These are phyloP conservation scores for Russula sp. DNA, from an alignment of 768 basidiomycete species.

Conservation along the genomic window DNA sequence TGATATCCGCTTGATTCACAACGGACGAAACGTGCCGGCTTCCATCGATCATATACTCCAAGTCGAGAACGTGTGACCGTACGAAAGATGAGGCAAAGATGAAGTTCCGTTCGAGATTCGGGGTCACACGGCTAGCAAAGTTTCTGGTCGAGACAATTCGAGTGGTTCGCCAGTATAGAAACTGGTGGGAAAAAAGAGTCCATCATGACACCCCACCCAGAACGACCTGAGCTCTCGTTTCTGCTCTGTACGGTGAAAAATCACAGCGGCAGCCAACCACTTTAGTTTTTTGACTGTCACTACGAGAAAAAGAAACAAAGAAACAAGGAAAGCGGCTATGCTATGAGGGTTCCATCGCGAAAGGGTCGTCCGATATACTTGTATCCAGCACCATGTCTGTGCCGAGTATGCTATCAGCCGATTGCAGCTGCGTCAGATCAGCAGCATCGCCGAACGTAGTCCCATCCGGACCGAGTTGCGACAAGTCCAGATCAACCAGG, in stretches of 20 bases:
- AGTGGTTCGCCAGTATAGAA: not conserved
- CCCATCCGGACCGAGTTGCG: conserved; percentile 63
- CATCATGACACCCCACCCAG: not conserved
- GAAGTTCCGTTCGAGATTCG: not conserved
- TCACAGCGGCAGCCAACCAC: not conserved
- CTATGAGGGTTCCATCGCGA: conserved; percentile 36
- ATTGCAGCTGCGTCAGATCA: conserved; percentile 57
- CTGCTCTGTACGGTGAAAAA: not conserved
- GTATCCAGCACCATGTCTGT: conserved; percentile 55
- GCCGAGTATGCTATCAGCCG: conserved; percentile 53
- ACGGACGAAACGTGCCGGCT: too few relatives aligned
- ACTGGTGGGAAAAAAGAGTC: not conserved
- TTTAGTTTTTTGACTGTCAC: not conserved
- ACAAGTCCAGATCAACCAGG: conserved; percentile 59
- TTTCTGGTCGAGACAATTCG: too few relatives aligned
- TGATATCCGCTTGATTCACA: too few relatives aligned
- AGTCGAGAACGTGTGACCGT: not conserved
- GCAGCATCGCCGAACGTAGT: conserved; percentile 51
- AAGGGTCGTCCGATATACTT: conserved; percentile 52
- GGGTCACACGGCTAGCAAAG: too few relatives aligned
- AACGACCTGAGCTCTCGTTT: too few relatives aligned
- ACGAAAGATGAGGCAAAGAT: not conserved
- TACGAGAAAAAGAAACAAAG: not conserved
- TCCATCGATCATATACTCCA: not conserved
- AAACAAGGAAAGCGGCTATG: not conserved